Base-by-base conservation (phyloP, 768 basidiomycete genomes). In the Daedalea quercina region DNA sequence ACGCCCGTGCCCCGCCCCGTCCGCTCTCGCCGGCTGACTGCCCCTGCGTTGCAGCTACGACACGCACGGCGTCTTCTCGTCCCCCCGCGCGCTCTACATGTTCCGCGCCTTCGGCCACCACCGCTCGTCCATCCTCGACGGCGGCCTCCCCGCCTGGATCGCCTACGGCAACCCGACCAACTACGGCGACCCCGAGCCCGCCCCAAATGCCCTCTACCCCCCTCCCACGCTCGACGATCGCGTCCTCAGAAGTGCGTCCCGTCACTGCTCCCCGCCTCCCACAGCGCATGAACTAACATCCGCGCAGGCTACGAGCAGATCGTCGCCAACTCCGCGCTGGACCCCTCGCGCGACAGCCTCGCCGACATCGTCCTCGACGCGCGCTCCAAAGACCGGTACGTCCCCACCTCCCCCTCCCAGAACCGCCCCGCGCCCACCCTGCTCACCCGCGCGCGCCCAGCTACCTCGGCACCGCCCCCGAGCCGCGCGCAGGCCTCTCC, bases 81-180 rank as follows among this genome's bases (percentile, higher is more conserved):
- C 92, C 20, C 94, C 96, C 50, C 81, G 96, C 54, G 91, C 92
- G 1, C 77, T 94, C 42, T 98, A 90, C 75, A 98, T 91, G 75
- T 96, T 98, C 78, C 81, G 88, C 70, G 77, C 87, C 22, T 93
- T 96, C 68, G 90, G 91, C 8, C 96, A 99, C 67, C 68, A 75
- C 28, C 84, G 84, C 42, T 90, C 93, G 8, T 90, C 88, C 55
- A 78, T 98, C 11, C 76, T 99, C 15, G 83, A 98, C 67, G 96
- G 96, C n/a, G 95, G 94, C 19, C 77, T 97, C 12, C 91, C 90
- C 28, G 72, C 79, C 37, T 95, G 90, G 90, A 73, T 81, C 54
- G 76, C 75, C 26, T 83, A 87, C 63, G 83, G 84, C 19, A 70
- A 78, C 15, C 71, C 76, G n/a, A 62, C 80, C 9, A 84, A 81